Evolutionary conservation across 108 stramenopile genomes (phyloP), one percentile per base, ranked within the genome.

Genomic region (Cyclostephanos invisitatus): DNA sequence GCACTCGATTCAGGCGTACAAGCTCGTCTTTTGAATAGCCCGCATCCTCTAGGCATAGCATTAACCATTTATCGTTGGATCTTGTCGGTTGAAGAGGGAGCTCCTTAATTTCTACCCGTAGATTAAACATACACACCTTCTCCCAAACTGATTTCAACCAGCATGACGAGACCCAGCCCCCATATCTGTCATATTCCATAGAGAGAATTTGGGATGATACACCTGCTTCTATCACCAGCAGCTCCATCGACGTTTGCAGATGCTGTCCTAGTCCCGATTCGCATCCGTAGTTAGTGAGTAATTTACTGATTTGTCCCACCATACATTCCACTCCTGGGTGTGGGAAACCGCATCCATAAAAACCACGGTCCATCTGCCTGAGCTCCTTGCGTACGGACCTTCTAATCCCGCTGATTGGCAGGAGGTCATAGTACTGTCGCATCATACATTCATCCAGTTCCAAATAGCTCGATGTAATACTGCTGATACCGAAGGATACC

Each of bases 221-320:
- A 0, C 59, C 70, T 2, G 44, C 8, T 36, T 70, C 69, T 5
- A 44, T 9, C 25, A 70, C 25, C 0, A 70, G 48, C 17, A 49
- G 25, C 4, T 50, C 42, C 46, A 70, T 24, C 2, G 59, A 70
- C 0, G 5, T 25, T 46, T 61, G 58, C n/a, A 70, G 12, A 0
- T 25, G 44, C 1, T 2, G 0, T 1, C 70, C 59, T 17, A 47
- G 25, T 11, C 57, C 59, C 21, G 68, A 49, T 0, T 25, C 10
- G 40, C 69, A 57, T 0, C 59, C 70, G 12, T 60, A 69, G 18
- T 69, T 55, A 18, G 40, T 57, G 22, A 69, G 56, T 17, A 69
- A 21, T 24, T 69, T 58, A 22, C 57, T 58, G 27, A 47, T 4
- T 9, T 58, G 55, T 1, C 28, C 51, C 1, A 47, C 22, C 0